phyloP scores from a whole-genome alignment of 1,284 basidiomycete species.

The Trichosporon ovoides region DNA sequence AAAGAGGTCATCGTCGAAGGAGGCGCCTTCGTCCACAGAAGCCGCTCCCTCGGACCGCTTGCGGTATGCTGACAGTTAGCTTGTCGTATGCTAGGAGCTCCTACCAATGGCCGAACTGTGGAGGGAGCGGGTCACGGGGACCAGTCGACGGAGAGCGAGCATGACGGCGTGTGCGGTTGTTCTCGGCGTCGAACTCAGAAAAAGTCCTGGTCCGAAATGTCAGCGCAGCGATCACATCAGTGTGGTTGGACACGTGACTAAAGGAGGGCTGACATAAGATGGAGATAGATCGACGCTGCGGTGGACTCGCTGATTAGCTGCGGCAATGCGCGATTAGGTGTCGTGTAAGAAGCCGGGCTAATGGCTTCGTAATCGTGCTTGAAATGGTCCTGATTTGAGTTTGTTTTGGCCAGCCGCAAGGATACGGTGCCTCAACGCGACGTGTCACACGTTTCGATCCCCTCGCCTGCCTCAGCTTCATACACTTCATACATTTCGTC shows the following conservation, averaged over 20 bases:
- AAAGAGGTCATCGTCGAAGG: constrained; percentile 12
- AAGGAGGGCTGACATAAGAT: background rate
- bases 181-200: constrained; percentile 4
- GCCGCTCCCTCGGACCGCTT: constrained; percentile 12
- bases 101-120: constrained; percentile 10
- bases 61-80: background rate
- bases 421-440: constrained; percentile 2
- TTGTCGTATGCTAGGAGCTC: background rate
- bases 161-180: constrained; percentile 10
- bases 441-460: constrained; percentile 1
- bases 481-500: background rate
- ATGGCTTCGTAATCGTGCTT: background rate
- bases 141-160: constrained; percentile 20
- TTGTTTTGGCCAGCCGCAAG: background rate
- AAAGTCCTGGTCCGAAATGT: background rate
- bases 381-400: background rate
- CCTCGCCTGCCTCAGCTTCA: background rate
- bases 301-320: background rate
- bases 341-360: background rate
- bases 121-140: constrained; percentile 13
- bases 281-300: background rate
- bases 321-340: background rate
- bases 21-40: constrained; percentile 1
- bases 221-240: background rate
- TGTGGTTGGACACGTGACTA: background rate